phyloP scores from a whole-genome alignment of 2,329 filamentous ascomycete species.

The Diaporthe citriasiana region DNA sequence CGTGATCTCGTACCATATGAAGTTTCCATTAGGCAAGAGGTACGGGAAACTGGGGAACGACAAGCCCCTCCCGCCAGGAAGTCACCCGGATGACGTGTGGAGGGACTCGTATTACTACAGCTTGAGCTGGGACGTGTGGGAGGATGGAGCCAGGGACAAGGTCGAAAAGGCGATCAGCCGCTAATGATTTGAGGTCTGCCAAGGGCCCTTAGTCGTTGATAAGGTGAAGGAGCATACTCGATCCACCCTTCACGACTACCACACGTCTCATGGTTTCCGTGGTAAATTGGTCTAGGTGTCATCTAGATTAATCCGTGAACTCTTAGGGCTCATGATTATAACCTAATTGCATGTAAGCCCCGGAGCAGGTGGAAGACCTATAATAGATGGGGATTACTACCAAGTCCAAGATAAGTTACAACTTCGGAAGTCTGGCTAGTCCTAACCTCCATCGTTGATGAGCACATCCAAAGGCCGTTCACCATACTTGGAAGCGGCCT shows the following conservation, averaged over 20 bases:
- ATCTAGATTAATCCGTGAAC: no score
- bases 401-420: no score
- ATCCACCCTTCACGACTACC: background rate
- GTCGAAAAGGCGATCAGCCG: constrained; percentile 44
- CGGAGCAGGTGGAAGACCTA: no score
- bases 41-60: constrained; percentile 48
- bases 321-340: no score
- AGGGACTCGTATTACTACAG: constrained; percentile 47
- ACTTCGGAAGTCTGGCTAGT: no score
- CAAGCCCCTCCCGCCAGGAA: constrained; percentile 43
- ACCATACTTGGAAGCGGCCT: background rate
- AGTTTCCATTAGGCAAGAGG: constrained; percentile 46
- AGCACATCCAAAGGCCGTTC: background rate
- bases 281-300: no score
- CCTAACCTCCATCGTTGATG: background rate
- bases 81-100: constrained; percentile 47
- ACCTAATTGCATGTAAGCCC: no score
- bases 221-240: background rate
- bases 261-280: no score
- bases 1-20: constrained; percentile 50
- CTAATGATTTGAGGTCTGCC: background rate
- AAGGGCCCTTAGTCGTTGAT: background rate
- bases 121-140: constrained; percentile 52
- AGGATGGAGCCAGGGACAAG: constrained; percentile 42
- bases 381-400: no score